These are phyloP conservation scores for Casuarina glauca DNA, from an alignment of 306 rosid species.

Conservation along the genomic window DNA sequence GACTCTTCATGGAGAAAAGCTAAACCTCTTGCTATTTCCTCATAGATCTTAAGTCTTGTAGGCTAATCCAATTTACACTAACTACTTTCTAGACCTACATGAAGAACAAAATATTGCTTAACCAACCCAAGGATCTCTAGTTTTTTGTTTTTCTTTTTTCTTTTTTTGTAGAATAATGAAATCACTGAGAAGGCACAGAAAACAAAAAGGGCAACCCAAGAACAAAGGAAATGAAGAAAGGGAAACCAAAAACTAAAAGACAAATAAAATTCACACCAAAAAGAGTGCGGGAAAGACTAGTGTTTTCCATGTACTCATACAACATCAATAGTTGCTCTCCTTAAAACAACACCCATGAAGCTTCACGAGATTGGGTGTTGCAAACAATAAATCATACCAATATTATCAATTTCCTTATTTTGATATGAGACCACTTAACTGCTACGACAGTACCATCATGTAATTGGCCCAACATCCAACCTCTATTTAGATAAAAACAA, in stretches of 20 bases:
- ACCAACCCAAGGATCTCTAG: no score
- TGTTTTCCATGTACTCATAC: constrained; percentile 75
- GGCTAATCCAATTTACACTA: constrained; percentile 56
- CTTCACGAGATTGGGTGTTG: constrained; percentile 85
- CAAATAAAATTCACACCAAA: constrained; percentile 43
- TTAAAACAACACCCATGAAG: constrained; percentile 70
- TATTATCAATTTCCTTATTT: constrained; percentile 76
- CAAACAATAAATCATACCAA: constrained; percentile 65
- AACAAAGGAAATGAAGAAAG: background rate
- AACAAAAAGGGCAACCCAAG: background rate
- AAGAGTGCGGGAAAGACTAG: constrained; percentile 65
- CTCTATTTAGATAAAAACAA: constrained; percentile 10
- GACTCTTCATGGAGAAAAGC: constrained; percentile 80
- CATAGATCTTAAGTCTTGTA: constrained; percentile 60
- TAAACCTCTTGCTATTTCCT: constrained; percentile 74
- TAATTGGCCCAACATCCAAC: constrained; percentile 53
- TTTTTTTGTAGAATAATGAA: no score
- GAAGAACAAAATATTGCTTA: background rate
- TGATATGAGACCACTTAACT: constrained; percentile 68
- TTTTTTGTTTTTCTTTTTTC: no score
- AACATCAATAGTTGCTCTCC: constrained; percentile 60
- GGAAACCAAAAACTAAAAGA: background rate
- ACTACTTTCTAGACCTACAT: constrained; percentile 37
- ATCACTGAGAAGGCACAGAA: background rate
- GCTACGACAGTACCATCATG: constrained; percentile 66